Evolutionary conservation across 139 green algal genomes (phyloP).

Genomic region (Chlorella vulgaris): DNA sequence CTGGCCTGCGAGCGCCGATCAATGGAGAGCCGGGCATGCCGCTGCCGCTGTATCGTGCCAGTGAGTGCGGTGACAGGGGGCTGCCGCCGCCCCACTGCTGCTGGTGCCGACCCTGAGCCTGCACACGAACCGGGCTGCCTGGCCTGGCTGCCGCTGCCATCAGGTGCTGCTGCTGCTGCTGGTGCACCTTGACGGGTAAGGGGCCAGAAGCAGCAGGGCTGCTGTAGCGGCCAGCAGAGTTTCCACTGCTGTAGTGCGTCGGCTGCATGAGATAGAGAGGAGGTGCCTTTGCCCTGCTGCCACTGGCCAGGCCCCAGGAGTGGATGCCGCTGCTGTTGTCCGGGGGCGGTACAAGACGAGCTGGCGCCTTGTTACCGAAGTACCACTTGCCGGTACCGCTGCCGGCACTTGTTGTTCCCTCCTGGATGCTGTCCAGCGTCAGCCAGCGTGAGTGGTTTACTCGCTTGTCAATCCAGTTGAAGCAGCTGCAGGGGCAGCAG

Average conservation of each 20-base stretch:
- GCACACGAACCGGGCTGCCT: background rate
- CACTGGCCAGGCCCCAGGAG: too few relatives aligned
- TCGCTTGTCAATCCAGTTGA: slow-evolving; percentile 34
- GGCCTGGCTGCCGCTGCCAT: background rate
- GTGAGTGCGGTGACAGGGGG: background rate
- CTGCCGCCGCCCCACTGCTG: slow-evolving; percentile 4
- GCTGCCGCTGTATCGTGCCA: background rate
- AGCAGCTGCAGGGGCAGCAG: slow-evolving; percentile 6
- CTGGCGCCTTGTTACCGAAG: background rate
- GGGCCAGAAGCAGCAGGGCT: background rate
- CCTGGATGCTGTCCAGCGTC: slow-evolving; percentile 24
- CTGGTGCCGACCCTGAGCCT: background rate
- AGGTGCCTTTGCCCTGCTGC: too few relatives aligned
- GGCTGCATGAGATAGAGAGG: too few relatives aligned
- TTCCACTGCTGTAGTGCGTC: too few relatives aligned
- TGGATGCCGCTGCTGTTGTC: background rate
- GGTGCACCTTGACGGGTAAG: background rate
- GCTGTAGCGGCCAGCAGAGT: too few relatives aligned
- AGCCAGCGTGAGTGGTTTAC: slow-evolving; percentile 24
- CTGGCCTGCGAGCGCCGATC: background rate
- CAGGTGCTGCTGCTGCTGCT: background rate
- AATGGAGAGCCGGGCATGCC: background rate
- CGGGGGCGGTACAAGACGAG: background rate
- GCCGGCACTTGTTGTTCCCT: background rate
- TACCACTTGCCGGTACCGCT: background rate